These are phyloP conservation scores for Oldenlandia corymbosa DNA, from an alignment of 257 asterid species.

Conservation along the genomic window DNA sequence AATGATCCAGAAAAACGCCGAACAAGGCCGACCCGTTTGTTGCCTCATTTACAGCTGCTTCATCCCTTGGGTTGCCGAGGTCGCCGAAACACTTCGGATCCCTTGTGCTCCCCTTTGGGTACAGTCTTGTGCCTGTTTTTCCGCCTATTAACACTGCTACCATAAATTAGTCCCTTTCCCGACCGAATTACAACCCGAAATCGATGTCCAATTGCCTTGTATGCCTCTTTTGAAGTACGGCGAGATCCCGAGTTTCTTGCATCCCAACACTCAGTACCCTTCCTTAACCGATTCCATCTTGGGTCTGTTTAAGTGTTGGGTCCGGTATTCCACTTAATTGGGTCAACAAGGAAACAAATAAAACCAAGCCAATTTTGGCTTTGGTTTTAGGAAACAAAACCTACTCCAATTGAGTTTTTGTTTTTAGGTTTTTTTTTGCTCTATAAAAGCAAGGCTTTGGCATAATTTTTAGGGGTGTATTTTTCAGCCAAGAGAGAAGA, in stretches of 20 bases:
- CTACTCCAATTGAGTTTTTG: no score
- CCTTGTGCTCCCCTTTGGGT: conserved; percentile 72
- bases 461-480: no score
- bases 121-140: conserved; percentile 64
- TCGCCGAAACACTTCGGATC: conserved; percentile 44
- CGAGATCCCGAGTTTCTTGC: conserved; percentile 57
- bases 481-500: no score
- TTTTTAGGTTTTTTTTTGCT: no score
- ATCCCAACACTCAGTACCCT: conserved; percentile 33
- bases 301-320: conserved; percentile 47
- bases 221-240: conserved; percentile 61
- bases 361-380: no score
- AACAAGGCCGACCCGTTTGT: conserved; percentile 54
- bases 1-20: conserved; percentile 40
- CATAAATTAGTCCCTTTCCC: conserved; percentile 42
- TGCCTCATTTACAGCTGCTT: conserved; percentile 60
- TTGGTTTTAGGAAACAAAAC: no score
- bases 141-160: conserved; percentile 49
- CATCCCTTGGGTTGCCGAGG: conserved; percentile 73
- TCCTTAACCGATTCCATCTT: conserved; percentile 37
- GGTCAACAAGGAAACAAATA: no score
- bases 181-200: conserved; percentile 35
- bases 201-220: conserved; percentile 42
- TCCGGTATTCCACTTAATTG: conserved; percentile 34
- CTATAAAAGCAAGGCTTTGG: no score